Conservation (phyloP, 2,329 filamentous ascomycete genomes). For the Diaporthe sp. region DNA sequence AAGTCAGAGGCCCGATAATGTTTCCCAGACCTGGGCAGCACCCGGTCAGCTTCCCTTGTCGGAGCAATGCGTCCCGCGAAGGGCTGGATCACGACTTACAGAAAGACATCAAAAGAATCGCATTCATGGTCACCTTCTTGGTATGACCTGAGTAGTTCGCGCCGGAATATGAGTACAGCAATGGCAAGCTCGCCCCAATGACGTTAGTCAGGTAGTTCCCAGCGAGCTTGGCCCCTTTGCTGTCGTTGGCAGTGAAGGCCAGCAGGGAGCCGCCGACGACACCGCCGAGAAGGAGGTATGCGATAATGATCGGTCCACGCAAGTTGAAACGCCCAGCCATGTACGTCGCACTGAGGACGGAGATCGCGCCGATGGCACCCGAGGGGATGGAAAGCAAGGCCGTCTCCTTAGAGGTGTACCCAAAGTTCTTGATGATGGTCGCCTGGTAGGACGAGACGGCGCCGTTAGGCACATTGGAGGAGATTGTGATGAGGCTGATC, state of each 20-base stretch:
- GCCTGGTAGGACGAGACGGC: conserved; percentile 43
- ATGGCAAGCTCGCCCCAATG: conserved; percentile 53
- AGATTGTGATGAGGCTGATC: conserved; percentile 42
- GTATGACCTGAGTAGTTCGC: conserved; percentile 53
- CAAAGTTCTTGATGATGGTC: conserved; percentile 44
- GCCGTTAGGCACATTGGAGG: conserved; percentile 44
- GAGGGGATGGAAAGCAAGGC: conserved; percentile 55
- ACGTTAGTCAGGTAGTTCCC: conserved; percentile 57
- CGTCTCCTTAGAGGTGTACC: conserved; percentile 43
- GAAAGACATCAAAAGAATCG: conserved; percentile 54
- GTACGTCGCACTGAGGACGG: conserved; percentile 37
- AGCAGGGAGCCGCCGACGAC: conserved; percentile 56
- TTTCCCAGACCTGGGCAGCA: conserved; percentile 53
- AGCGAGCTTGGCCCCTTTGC: conserved; percentile 53
- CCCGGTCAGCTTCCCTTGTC: neutral
- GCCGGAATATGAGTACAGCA: conserved; percentile 54
- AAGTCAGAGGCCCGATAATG: conserved; percentile 57
- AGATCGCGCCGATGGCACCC: conserved; percentile 51
- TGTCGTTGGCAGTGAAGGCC: conserved; percentile 50
- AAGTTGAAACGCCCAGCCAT: conserved; percentile 38
- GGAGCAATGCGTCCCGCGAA: neutral
- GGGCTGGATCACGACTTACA: conserved; percentile 43
- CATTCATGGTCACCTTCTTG: conserved; percentile 54
- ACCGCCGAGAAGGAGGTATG: conserved; percentile 49
- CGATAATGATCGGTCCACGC: conserved; percentile 43